A percentile compares a stretch with the other conserved stretches of the same genome.
phyloP scores from a whole-genome alignment of 352 stramenopile species.

The Thalassiosira livingstoniorum region DNA sequence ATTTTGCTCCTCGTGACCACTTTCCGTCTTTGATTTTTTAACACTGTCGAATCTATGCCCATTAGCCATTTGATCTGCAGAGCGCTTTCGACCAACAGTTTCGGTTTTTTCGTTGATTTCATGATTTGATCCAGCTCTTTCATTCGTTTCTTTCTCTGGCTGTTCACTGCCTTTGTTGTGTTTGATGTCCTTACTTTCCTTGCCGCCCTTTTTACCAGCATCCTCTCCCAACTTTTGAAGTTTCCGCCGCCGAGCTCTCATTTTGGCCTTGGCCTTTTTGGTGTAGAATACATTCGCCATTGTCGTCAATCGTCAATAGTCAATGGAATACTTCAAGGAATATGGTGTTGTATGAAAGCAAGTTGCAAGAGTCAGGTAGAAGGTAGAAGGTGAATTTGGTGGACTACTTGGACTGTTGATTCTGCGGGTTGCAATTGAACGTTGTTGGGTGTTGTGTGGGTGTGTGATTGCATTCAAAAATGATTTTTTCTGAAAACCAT shows the following conservation, averaged over 20 bases:
- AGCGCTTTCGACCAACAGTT: constrained; percentile 25
- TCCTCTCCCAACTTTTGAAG: constrained; percentile 32
- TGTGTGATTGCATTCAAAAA: too few relatives aligned
- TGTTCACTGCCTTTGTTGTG: constrained; percentile 1
- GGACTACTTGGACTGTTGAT: too few relatives aligned
- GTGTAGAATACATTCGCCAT: constrained; percentile 73
- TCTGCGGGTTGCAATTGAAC: too few relatives aligned
- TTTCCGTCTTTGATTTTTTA: constrained; percentile 4
- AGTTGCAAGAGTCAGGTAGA: too few relatives aligned
- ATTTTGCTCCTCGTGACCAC: neutral
- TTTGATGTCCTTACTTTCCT: too few relatives aligned
- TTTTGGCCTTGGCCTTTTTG: constrained; percentile 83
- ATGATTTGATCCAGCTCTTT: constrained; percentile 6
- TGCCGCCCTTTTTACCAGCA: too few relatives aligned
- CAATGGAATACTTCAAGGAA: neutral
- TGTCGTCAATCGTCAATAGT: too few relatives aligned
- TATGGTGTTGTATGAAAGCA: too few relatives aligned
- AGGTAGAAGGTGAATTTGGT: too few relatives aligned
- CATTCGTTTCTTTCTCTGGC: constrained; percentile 8
- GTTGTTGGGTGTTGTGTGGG: too few relatives aligned
- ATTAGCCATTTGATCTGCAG: constrained; percentile 33
- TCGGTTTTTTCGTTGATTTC: neutral
- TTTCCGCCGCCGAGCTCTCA: constrained; percentile 65
- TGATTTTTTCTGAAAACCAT: too few relatives aligned
- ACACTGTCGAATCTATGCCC: neutral